A percentile compares a stretch with the other conserved stretches of the same genome.
Conservation (phyloP, 2,329 filamentous ascomycete genomes). For the Clarireedia homoeocarpa region DNA sequence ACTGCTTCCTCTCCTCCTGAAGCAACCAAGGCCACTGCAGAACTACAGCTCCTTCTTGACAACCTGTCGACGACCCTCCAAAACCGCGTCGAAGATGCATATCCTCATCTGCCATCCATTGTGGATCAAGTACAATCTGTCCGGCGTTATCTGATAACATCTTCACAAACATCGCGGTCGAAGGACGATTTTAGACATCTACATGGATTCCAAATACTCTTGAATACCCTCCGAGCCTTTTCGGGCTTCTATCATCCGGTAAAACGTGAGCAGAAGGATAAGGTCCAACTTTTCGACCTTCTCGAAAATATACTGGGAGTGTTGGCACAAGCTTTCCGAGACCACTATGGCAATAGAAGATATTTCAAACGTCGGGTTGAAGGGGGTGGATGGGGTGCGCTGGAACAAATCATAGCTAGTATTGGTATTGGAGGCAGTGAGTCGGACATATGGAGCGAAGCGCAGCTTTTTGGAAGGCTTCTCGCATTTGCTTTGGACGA, state of each 20-base stretch:
- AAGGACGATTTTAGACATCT: slow-evolving; percentile 82
- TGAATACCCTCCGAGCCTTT: slow-evolving; percentile 61
- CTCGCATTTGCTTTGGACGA: slow-evolving; percentile 76
- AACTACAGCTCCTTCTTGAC: slow-evolving; percentile 48
- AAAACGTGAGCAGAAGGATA: slow-evolving; percentile 53
- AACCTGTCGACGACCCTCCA: slow-evolving; percentile 31
- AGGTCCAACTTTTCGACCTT: slow-evolving; percentile 57
- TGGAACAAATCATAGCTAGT: slow-evolving; percentile 66
- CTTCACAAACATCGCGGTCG: slow-evolving; percentile 37
- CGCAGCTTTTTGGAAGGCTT: slow-evolving; percentile 74
- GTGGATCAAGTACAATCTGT: slow-evolving; percentile 26
- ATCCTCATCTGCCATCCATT: slow-evolving; percentile 29
- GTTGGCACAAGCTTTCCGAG: slow-evolving; percentile 56
- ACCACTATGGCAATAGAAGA: slow-evolving; percentile 77
- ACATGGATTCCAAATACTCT: slow-evolving; percentile 66
- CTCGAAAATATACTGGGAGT: slow-evolving; percentile 66
- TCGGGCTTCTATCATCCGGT: slow-evolving; percentile 69
- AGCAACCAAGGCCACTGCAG: slow-evolving; percentile 52
- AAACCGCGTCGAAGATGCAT: slow-evolving; percentile 14
- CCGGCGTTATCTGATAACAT: slow-evolving; percentile 31
- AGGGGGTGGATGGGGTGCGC: slow-evolving; percentile 67
- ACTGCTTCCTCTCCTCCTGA: slow-evolving; percentile 48
- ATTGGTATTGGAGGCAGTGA: slow-evolving; percentile 58
- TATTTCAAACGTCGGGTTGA: slow-evolving; percentile 76
- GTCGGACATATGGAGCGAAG: slow-evolving; percentile 58